These are phyloP conservation scores for Ustilago trichophora DNA, from an alignment of 1,284 basidiomycete species.

Conservation along the genomic window DNA sequence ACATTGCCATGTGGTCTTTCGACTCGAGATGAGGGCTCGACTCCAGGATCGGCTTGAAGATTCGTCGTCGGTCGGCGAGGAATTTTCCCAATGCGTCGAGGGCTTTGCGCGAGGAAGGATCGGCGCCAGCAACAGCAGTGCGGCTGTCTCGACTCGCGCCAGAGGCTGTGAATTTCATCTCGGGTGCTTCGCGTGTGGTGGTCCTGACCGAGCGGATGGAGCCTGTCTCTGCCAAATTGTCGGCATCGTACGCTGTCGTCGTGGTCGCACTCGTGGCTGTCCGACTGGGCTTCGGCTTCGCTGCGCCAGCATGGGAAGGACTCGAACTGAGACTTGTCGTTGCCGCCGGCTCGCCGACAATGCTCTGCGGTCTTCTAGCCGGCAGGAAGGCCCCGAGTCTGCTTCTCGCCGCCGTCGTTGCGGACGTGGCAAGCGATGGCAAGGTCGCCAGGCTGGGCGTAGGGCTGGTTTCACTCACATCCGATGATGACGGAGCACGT, in stretches of 20 bases:
- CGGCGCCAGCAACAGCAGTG: slow-evolving; percentile 3
- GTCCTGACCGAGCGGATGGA: slow-evolving; percentile 42
- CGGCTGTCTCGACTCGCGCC: slow-evolving; percentile 25
- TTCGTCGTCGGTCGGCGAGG: slow-evolving; percentile 62
- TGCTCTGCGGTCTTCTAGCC: slow-evolving; percentile 43
- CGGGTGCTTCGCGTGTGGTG: slow-evolving; percentile 24
- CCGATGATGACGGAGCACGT: slow-evolving; percentile 2
- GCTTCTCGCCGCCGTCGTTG: slow-evolving; percentile 32
- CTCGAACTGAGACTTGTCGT: slow-evolving; percentile 33
- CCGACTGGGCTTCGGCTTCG: slow-evolving; percentile 26
- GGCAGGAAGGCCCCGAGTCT: slow-evolving; percentile 56
- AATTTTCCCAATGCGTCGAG: slow-evolving; percentile 63
- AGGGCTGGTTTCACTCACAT: slow-evolving; percentile 19
- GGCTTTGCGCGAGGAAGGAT: slow-evolving; percentile 31
- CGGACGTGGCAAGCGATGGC: slow-evolving; percentile 19
- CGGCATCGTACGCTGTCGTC: slow-evolving; percentile 11
- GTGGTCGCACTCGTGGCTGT: slow-evolving; percentile 8
- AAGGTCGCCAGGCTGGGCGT: slow-evolving; percentile 23
- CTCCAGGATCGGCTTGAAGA: slow-evolving; percentile 61
- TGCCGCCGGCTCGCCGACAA: slow-evolving; percentile 24
- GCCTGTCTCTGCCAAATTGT: slow-evolving; percentile 19
- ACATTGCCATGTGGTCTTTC: slow-evolving; percentile 48
- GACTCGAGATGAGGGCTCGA: slow-evolving; percentile 29
- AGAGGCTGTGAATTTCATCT: slow-evolving; percentile 32
- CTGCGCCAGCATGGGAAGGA: slow-evolving; percentile 15